phyloP scores from a whole-genome alignment of 2,329 filamentous ascomycete genomes.

The Rhytidhysteron rufulum region DNA sequence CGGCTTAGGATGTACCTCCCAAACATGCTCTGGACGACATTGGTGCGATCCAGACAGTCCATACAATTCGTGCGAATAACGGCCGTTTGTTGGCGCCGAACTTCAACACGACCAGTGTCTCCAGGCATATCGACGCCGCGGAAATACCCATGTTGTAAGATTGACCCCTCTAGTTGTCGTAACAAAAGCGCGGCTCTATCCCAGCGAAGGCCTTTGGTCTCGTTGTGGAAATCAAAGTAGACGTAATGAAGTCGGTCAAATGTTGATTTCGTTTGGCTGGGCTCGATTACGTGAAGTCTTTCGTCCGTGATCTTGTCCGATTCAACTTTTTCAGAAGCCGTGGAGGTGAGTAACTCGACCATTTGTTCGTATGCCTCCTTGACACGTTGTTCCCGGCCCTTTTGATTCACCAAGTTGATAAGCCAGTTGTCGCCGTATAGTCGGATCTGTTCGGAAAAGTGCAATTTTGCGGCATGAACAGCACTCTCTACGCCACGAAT shows the following conservation, averaged over 20 bases:
- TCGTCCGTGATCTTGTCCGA: constrained; percentile 66
- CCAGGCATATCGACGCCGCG: constrained; percentile 82
- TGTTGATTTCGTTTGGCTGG: constrained; percentile 54
- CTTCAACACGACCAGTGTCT: constrained; percentile 70
- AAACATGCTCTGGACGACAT: constrained; percentile 96
- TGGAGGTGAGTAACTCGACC: constrained; percentile 69
- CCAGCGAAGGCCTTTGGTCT: constrained; percentile 94
- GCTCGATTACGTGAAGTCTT: constrained; percentile 76
- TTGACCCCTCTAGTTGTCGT: constrained; percentile 71
- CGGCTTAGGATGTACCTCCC: constrained; percentile 84
- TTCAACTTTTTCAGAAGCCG: constrained; percentile 63
- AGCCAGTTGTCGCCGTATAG: constrained; percentile 96
- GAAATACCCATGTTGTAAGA: constrained; percentile 85
- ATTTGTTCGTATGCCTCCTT: constrained; percentile 94
- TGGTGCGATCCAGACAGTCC: constrained; percentile 97
- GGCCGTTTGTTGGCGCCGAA: constrained; percentile 75
- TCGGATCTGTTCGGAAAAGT: constrained; percentile 90
- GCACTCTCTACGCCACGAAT: constrained; percentile 81
- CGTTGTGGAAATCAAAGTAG: constrained; percentile 98
- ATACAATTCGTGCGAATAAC: constrained; percentile 98
- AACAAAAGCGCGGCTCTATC: constrained; percentile 84
- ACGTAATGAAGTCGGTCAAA: constrained; percentile 90
- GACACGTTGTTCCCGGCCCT: constrained; percentile 81
- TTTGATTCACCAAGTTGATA: constrained; percentile 96
- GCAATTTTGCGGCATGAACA: constrained; percentile 71